Evolutionary conservation across 345 rosid species (phyloP).

Genomic region (Corymbia maculata): DNA sequence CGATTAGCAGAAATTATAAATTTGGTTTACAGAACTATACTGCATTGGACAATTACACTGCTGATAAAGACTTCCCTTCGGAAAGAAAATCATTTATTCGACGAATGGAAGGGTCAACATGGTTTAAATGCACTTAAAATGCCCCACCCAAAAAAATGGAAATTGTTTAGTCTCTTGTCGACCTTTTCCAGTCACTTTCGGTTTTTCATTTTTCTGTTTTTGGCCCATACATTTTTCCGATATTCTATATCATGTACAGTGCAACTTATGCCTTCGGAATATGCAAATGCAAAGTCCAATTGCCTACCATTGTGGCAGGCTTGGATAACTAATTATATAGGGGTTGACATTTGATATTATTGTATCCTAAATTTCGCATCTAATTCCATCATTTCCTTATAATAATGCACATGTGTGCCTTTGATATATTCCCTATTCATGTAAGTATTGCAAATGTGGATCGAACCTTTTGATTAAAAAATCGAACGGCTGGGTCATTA

Average conservation of each 20-base stretch:
- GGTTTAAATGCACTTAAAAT: not conserved
- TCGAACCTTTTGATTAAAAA: not conserved
- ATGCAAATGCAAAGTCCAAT: not conserved
- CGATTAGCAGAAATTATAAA: not conserved
- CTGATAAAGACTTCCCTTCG: not conserved
- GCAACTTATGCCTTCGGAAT: not conserved
- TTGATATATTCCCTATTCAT: not conserved
- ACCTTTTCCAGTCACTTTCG: not conserved
- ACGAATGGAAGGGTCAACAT: not conserved
- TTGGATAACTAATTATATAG: not conserved
- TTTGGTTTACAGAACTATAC: not conserved
- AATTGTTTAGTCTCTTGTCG: not conserved
- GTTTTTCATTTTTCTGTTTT: not conserved
- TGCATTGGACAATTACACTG: not conserved
- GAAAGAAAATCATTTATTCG: not conserved
- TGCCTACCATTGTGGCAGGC: not conserved
- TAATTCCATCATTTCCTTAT: not conserved
- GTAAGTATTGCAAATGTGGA: not conserved
- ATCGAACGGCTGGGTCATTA: not conserved
- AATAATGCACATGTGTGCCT: not conserved
- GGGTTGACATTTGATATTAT: not conserved
- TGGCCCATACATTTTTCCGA: not conserved
- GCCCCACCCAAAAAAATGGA: not conserved
- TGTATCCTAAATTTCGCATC: not conserved
- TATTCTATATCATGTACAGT: not conserved